These are phyloP conservation scores for Sporisorium scitamineum DNA, from an alignment of 1,284 basidiomycete species.

Conservation along the genomic window DNA sequence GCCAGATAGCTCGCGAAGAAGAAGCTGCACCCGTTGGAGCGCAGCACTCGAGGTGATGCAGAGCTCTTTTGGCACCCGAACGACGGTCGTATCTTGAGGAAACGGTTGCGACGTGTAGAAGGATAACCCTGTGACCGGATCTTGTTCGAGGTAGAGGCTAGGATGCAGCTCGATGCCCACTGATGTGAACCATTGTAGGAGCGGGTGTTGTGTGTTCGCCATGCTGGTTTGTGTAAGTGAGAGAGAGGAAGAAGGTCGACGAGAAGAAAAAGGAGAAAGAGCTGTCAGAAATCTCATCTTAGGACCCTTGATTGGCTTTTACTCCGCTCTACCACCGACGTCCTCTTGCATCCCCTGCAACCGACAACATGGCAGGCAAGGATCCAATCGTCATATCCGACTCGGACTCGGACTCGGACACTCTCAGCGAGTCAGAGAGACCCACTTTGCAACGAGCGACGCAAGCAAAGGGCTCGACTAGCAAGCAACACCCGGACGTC, in stretches of 20 bases:
- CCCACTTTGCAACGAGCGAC: not conserved
- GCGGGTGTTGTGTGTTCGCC: not conserved
- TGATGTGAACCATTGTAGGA: constrained; percentile 20
- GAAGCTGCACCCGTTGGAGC: not conserved
- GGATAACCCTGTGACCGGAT: constrained; percentile 29
- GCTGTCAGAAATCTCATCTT: constrained; percentile 1
- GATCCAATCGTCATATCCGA: constrained; percentile 46
- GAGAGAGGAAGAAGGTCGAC: not conserved
- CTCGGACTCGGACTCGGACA: constrained; percentile 47
- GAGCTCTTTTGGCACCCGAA: constrained; percentile 21
- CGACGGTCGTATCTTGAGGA: constrained; percentile 22
- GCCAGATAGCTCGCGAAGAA: not conserved
- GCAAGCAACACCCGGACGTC: not conserved
- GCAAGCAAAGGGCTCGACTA: not conserved
- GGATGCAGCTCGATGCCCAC: constrained; percentile 36
- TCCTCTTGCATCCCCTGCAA: not conserved
- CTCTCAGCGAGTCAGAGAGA: constrained; percentile 48
- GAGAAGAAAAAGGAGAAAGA: constrained; percentile 5
- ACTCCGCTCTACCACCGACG: not conserved
- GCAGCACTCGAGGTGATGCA: constrained; percentile 38
- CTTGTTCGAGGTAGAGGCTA: constrained; percentile 13
- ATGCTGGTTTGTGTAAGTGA: not conserved
- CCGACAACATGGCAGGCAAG: constrained; percentile 8
- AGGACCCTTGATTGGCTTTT: not conserved
- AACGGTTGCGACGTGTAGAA: constrained; percentile 28